Evolutionary conservation across 2,329 filamentous ascomycete genomes (phyloP), one percentile per base, ranked within the genome.

Genomic region (Herpotrichia juniperi): DNA sequence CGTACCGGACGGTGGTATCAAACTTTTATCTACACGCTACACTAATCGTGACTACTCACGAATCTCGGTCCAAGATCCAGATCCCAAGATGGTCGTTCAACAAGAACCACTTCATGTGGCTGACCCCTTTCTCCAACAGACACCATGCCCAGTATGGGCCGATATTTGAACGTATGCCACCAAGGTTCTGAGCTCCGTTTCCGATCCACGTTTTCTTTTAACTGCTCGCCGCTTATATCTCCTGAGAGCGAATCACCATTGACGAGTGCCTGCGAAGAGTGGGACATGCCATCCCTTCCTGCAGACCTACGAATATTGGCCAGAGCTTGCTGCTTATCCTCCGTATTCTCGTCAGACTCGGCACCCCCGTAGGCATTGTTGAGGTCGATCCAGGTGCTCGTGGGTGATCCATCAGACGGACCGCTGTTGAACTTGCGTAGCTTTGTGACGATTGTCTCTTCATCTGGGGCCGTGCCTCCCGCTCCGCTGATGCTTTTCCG

Each of bases 91-190:
- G 93, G 93, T 65, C 93, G 81, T 79, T 97, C 93, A 12, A 97
- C 86, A 46, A 97, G 79, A 2, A 91, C 93, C 42, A 97, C 89
- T 75, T 99, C 94, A 4, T 89, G 75, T 10, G 78, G 73, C 40
- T 63, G 53, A 21, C 55, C 57, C 22, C 48, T 60, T 34, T 68
- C 63, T 19, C 76, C 78, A 26, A 88, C 74, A 16, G 83, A 81
- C 17, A 86, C 80, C 39, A 88, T 81, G 4, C 93, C 94, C 55
- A 99, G 79, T 62, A 99, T 92, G n/a, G 93, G 90, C 52, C 93
- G 84, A 75, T 97, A 99, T 74, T 96, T 96, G 80, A 89, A 92
- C 4, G 93, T 96, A 69, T 87, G 85, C 91, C 92, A 97, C 77
- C 79, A 83, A 46, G 70, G 64, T 40, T 71, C 62, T 14, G 42